Percentiles rank a stretch among this genome's conserved stretches.
phyloP scores from a whole-genome alignment of 2,329 filamentous ascomycete species.

The Aotearoamyces nothofagi region DNA sequence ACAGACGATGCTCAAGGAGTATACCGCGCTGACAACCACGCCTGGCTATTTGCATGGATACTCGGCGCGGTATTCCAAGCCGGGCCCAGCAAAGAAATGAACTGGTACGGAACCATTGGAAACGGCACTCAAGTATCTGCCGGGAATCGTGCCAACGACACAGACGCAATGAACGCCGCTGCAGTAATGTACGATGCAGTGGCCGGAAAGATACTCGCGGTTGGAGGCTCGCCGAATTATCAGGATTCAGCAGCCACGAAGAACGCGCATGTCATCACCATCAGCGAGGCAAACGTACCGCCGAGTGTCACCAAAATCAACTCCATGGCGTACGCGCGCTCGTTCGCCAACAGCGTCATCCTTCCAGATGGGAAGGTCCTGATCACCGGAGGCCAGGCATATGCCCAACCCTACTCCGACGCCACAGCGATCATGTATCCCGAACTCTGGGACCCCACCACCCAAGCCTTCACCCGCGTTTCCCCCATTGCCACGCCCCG shows the following conservation, averaged over 20 bases:
- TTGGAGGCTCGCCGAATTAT: slow-evolving; percentile 33
- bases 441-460: slow-evolving; percentile 29
- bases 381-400: slow-evolving; percentile 30
- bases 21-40: slow-evolving; percentile 36
- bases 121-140: slow-evolving; percentile 25
- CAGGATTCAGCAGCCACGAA: slow-evolving; percentile 24
- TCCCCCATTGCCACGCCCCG: slow-evolving; percentile 25
- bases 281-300: slow-evolving; percentile 19
- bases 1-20: slow-evolving; percentile 28
- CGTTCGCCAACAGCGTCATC: slow-evolving; percentile 30
- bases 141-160: slow-evolving; percentile 26
- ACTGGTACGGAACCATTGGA: slow-evolving; percentile 36
- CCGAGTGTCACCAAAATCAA: slow-evolving; percentile 19
- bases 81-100: slow-evolving; percentile 35
- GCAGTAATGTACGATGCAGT: slow-evolving; percentile 41
- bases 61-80: slow-evolving; percentile 34
- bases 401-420: slow-evolving; percentile 28
- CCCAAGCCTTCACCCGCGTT: slow-evolving; percentile 23
- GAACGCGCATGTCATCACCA: slow-evolving; percentile 33
- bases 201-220: slow-evolving; percentile 35
- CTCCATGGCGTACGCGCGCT: slow-evolving; percentile 24
- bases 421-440: slow-evolving; percentile 24
- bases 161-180: slow-evolving; percentile 38
- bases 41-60: slow-evolving; percentile 36
- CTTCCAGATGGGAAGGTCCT: slow-evolving; percentile 32